A percentile compares a stretch with the other conserved stretches of the same genome.
Evolutionary conservation across 257 asterid genomes (phyloP).

Genomic region (Ajuga chamaepitys): DNA sequence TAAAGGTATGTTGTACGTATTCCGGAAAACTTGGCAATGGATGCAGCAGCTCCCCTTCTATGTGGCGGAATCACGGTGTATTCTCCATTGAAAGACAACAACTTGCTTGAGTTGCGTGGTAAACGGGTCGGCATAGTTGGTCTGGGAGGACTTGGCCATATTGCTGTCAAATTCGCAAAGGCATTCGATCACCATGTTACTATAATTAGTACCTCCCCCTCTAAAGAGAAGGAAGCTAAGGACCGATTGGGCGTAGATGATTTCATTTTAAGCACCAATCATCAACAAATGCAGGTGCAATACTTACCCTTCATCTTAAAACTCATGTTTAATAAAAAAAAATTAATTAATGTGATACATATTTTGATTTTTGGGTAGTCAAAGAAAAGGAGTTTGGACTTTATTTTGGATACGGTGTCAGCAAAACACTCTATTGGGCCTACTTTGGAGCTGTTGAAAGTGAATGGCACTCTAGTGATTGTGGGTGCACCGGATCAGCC

Average conservation of each 20-base stretch:
- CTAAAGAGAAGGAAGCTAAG: conserved; percentile 69
- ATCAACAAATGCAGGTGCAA: no score
- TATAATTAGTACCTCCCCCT: conserved; percentile 79
- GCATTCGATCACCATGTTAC: conserved; percentile 79
- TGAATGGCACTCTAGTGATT: conserved; percentile 64
- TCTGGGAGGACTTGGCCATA: conserved; percentile 76
- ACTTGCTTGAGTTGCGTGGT: conserved; percentile 33
- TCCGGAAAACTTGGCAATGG: conserved; percentile 70
- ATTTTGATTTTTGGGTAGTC: no score
- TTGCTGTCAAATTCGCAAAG: conserved; percentile 74
- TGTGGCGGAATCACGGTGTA: conserved; percentile 77
- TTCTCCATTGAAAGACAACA: conserved; percentile 57
- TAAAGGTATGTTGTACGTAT: conserved; percentile 64
- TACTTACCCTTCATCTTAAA: no score
- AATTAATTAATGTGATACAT: no score
- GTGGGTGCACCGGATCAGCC: conserved; percentile 91
- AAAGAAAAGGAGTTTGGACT: conserved; percentile 53
- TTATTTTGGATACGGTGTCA: conserved; percentile 65
- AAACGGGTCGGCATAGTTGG: conserved; percentile 64
- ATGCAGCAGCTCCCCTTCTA: conserved; percentile 80
- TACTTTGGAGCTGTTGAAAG: conserved; percentile 50
- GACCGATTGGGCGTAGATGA: conserved; percentile 67
- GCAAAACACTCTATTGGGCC: conserved; percentile 82
- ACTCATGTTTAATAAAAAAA: no score
- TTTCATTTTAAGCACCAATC: conserved; percentile 64